Base-by-base conservation (phyloP, 208 protist species). In the Zelonia costaricensis region DNA sequence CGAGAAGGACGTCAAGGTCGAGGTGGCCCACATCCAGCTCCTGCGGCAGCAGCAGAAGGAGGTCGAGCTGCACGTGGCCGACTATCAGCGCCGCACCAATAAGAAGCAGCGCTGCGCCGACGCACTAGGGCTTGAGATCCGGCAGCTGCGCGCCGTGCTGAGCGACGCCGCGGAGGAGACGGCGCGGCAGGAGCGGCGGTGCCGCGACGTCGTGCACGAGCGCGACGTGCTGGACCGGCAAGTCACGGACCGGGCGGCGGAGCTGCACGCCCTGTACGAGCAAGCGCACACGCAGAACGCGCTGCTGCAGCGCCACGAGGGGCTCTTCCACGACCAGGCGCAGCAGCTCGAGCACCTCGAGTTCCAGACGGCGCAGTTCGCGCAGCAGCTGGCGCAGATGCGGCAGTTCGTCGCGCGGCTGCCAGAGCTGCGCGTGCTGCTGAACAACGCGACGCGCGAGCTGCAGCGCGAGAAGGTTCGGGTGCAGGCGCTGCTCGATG, bases 231-330 rank as follows among this genome's bases (percentile, higher is more conserved):
- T 99, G 5, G 76, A 79, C 40, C 82, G 80, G 33, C 92, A 99
- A 67, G 83, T 98, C n/a, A 97, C 99, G 40, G 61, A 91, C 45
- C 80, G 97, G 25, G 92, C 98, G 46, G 88, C 96, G 67, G 97
- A 99, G 79, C 81, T 99, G 15, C 81, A 86, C 44, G 49, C 80
- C 44, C 69, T 99, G 9, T 99, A 99, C 74, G 97, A 99, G 59
- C 97, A 97, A 66, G 92, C 99, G n/a, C 94, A 91, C 61, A 93
- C 98, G 20, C 94, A 99, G 65, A 78, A 97, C 70, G 76, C 84
- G 13, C 88, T 91, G 28, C 78, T 99, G 4, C 76, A 86, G 59
- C 98, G 98, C 56, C 96, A 97, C 40, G 97, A 98, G 74, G 62
- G 74, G 13, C 83, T 98, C 67, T 99, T 99, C 78, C 62, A 62